Conservation (phyloP, 345 rosid genomes). For the Gossypium rotundifolium region DNA sequence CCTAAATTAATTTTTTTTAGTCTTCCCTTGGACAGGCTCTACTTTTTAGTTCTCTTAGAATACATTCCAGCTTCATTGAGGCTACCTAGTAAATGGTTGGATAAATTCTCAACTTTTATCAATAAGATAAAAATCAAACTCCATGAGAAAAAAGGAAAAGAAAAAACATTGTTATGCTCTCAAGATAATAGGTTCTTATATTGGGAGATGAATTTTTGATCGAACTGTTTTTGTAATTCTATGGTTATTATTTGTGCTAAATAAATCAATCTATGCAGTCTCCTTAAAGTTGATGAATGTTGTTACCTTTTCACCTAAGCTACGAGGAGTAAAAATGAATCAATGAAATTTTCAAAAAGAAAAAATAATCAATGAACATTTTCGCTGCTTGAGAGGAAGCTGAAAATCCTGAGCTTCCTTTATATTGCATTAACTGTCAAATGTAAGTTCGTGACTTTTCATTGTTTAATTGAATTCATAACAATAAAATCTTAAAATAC, state of each 20-base stretch:
- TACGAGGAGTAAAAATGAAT: too few species aligned
- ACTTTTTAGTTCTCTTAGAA: not conserved
- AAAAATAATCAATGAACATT: too few species aligned
- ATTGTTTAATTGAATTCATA: not conserved
- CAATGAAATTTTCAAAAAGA: too few species aligned
- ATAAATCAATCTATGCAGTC: too few species aligned
- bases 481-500: not conserved
- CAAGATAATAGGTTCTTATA: not conserved
- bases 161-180: not conserved
- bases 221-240: too few species aligned
- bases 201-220: not conserved
- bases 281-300: too few species aligned
- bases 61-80: not conserved
- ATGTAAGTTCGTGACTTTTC: not conserved
- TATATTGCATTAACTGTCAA: not conserved
- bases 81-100: not conserved
- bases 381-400: not conserved
- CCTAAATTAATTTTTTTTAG: not conserved
- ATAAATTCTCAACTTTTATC: not conserved
- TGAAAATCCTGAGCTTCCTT: not conserved
- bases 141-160: not conserved
- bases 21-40: not conserved
- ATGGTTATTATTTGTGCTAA: too few species aligned
- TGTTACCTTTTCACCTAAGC: too few species aligned
- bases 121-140: not conserved